Base-by-base conservation (phyloP, 352 stramenopile genomes). In the Peronospora belbahrii region DNA sequence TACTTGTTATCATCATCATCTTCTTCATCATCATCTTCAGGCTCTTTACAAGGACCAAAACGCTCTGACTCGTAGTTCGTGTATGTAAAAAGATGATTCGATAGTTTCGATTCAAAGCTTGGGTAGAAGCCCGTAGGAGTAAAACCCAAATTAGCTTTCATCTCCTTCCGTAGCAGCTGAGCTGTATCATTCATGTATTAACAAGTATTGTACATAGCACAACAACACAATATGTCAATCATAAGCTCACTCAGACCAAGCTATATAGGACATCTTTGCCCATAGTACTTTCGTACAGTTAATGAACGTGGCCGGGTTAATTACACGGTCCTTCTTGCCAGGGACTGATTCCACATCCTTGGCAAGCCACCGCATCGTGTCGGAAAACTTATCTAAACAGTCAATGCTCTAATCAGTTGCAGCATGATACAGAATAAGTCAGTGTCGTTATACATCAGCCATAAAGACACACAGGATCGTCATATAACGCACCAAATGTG, bases 81-180 rank as follows among this genome's bases (percentile, higher is more conserved):
- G 48, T 78, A 78, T 31, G 67, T 74, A 23, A 74, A 48, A 19
- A 78, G 52, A 28, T 74, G 63, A 24, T 78, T 78, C 23, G 67
- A 74, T 20, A 78, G 41, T 54, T 78, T 78, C 9, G 67, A 78
- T 39, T 67, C 60, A 33, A 78, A 78, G 19, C 56, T 67, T n/a
- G 67, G 67, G 17, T 70, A 61, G 34, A 77, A 77, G 1, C 61
- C 61, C 10, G 63, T 67, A 15, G 67, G 65, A 17, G 63, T 74
- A 43, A 77, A 74, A 14, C 67, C 63, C 36, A 77, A 31, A 10
- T 77, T 60, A 11, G 52, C 56, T 13, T 46, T 48, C 47, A 77
- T 77, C 36, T 71, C 67, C 48, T 77, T 63, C 7, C 60, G 59
- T 27, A 74, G 46, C 31, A 69, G 39, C 27, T 62, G 49, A 19